Percentiles rank a stretch among this genome's conserved stretches.
Conservation (phyloP, 306 rosid species). For the Cucurbita ficifolia region DNA sequence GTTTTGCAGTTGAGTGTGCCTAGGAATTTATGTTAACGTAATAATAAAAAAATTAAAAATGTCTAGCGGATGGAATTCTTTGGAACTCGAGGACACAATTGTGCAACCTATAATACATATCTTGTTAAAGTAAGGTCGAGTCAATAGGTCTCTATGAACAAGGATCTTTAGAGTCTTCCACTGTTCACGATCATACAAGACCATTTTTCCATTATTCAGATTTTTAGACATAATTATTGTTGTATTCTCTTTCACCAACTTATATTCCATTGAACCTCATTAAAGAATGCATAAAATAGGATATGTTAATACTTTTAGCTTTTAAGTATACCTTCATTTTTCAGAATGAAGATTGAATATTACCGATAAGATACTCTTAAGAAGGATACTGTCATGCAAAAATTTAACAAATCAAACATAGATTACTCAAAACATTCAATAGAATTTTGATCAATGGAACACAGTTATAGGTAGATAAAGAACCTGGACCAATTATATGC, state of each 20-base stretch:
- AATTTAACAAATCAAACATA: not conserved
- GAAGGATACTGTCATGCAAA: not conserved
- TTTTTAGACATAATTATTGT: not conserved
- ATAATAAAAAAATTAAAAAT: too few relatives aligned
- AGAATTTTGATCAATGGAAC: not conserved
- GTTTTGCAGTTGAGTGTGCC: not conserved
- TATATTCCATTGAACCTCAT: not conserved
- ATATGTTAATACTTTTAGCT: not conserved
- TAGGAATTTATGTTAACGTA: too few relatives aligned
- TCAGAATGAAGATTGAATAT: not conserved
- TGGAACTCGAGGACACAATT: not conserved
- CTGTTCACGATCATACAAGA: not conserved
- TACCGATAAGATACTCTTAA: not conserved
- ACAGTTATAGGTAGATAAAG: not conserved
- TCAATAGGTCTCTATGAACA: not conserved
- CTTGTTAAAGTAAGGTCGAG: not conserved
- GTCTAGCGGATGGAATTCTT: not conserved
- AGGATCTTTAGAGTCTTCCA: not conserved
- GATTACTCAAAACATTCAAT: not conserved
- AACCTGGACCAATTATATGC: constrained; percentile 99
- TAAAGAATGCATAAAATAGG: not conserved
- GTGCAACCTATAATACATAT: not conserved
- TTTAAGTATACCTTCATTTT: not conserved
- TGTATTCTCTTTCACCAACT: not conserved
- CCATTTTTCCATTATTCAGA: not conserved